Base-by-base conservation (phyloP, 768 basidiomycete species). In the Gymnopilus junonius region DNA sequence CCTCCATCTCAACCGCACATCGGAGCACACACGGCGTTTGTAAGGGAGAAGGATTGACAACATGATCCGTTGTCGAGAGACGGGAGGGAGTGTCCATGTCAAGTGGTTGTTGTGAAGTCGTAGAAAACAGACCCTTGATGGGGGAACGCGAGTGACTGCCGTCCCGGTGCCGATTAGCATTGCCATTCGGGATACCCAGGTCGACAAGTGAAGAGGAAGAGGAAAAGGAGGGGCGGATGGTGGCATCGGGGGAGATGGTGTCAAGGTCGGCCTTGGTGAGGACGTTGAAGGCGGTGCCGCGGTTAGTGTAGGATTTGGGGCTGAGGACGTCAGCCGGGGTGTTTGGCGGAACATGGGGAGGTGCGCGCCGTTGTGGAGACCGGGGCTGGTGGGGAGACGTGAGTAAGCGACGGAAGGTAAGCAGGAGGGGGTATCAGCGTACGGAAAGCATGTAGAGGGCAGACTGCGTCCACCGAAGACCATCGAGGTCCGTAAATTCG, bases 401-500 rank as follows among this genome's bases (percentile, higher is more conserved):
- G 34, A 14, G 37, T 17, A 23, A 50, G 43, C 23, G 23, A 23
- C n/a, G 5, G 53, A 29, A 37, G 17, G 27, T 6, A n/a, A n/a
- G 27, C 32, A 20, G 34, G 43, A 20, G 17, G 58, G 25, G 5
- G 21, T 23, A 39, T 29, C 29, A 15, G 45, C 58, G 8, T 59
- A 73, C 76, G 67, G 75, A 74, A 21, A 67, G 71, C 58, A 58
- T 67, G 4, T 73, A 73, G 8, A 77, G 75, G 4, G 76, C 75
- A 29, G 75, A 72, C 46, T 75, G 75, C 17, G 80, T 72, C 86
- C 86, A 86, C 37, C 80, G 78, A 35, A 85, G 73, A 0, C 87
- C 87, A 58, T 88, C 87, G 15, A 88, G 79, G 71, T 88, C 87
- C 59, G 79, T 77, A 67, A 87, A 88, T 65, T 88, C 87, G 8